These are phyloP conservation scores for Apiospora marii DNA, from an alignment of 2,329 filamentous ascomycete species.

Conservation along the genomic window DNA sequence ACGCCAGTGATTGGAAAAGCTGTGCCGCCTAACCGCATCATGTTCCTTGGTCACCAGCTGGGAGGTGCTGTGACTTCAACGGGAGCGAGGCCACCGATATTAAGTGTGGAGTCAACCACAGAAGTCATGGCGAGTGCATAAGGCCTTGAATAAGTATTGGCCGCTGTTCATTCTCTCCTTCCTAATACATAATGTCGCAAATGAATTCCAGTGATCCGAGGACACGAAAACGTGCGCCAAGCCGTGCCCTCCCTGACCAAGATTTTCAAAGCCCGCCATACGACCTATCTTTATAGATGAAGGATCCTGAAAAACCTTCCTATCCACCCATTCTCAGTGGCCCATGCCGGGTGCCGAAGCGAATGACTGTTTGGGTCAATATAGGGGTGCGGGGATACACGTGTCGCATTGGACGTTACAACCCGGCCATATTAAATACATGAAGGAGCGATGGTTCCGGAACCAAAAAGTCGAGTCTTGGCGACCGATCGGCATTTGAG, in stretches of 20 bases:
- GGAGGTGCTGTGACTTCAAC: too few species aligned
- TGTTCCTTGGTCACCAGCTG: too few species aligned
- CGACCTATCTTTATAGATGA: slow-evolving; percentile 12
- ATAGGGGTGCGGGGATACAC: slow-evolving; percentile 15
- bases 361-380: slow-evolving; percentile 2
- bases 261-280: background rate
- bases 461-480: background rate
- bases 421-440: slow-evolving; percentile 15
- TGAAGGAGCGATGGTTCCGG: background rate
- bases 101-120: background rate
- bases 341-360: slow-evolving; percentile 11
- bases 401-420: slow-evolving; percentile 17
- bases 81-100: background rate
- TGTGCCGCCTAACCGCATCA: too few species aligned
- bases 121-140: background rate
- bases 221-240: background rate
- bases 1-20: too few species aligned
- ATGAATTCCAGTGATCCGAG: slow-evolving; percentile 6
- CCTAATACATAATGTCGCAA: background rate
- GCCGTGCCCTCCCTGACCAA: background rate
- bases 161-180: background rate
- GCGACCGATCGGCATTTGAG: background rate
- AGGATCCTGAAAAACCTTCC: background rate
- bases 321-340: slow-evolving; percentile 8
- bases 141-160: background rate